These are phyloP conservation scores for Solanum megistacrolobum DNA, from an alignment of 257 asterid genomes.

Conservation along the genomic window DNA sequence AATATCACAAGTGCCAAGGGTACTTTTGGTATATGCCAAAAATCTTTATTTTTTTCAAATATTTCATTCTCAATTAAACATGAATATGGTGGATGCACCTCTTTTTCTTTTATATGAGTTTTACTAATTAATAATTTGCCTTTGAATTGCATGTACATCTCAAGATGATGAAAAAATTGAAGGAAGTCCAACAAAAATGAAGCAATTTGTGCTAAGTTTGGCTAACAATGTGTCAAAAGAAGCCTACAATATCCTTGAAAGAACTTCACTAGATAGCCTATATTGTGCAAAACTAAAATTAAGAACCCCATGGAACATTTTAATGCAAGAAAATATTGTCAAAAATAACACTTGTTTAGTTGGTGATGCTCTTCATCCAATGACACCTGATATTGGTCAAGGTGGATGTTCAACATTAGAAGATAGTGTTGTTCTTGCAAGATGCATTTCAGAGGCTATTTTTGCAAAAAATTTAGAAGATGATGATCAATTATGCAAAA, in stretches of 20 bases:
- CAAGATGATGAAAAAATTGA: conserved; percentile 33
- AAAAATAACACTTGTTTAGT: conserved; percentile 39
- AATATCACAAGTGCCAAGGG: neutral
- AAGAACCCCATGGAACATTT: conserved; percentile 47
- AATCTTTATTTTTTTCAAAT: neutral
- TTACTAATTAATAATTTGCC: neutral
- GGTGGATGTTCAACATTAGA: conserved; percentile 76
- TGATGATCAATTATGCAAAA: neutral
- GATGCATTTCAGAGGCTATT: conserved; percentile 38
- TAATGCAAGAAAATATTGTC: conserved; percentile 24
- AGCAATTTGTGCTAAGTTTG: conserved; percentile 42
- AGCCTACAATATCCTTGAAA: conserved; percentile 25
- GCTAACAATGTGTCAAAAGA: conserved; percentile 16
- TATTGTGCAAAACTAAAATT: conserved; percentile 35
- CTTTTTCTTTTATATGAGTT: neutral
- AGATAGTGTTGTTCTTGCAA: conserved; percentile 50
- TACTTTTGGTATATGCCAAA: neutral
- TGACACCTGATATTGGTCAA: conserved; percentile 79
- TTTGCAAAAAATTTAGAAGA: neutral
- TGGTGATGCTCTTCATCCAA: conserved; percentile 76
- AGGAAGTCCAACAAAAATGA: conserved; percentile 38
- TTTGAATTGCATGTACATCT: neutral
- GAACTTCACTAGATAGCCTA: conserved; percentile 32
- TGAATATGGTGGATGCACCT: neutral
- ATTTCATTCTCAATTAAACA: neutral